phyloP scores from a whole-genome alignment of 768 basidiomycete genomes.

The Suillus lakei region DNA sequence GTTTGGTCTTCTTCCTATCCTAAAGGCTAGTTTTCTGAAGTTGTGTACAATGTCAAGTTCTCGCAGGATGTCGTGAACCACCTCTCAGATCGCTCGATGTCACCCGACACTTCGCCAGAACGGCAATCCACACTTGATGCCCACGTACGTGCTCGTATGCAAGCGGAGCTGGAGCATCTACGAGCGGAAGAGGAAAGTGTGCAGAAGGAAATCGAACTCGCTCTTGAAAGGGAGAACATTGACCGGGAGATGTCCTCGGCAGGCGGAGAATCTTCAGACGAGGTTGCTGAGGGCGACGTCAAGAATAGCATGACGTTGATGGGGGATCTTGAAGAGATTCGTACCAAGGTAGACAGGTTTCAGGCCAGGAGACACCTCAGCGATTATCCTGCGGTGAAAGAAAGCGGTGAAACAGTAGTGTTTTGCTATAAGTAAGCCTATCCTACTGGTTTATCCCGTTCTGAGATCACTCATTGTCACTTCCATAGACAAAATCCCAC shows the following conservation, averaged over 20 bases:
- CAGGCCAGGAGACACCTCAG: slow-evolving; percentile 57
- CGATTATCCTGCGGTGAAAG: slow-evolving; percentile 61
- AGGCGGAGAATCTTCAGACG: slow-evolving; percentile 45
- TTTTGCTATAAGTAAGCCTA: slow-evolving; percentile 74
- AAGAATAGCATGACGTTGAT: slow-evolving; percentile 66
- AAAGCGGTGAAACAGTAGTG: slow-evolving; percentile 60
- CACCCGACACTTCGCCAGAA: slow-evolving; percentile 62
- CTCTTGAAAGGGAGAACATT: slow-evolving; percentile 87
- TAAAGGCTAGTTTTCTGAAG: neutral
- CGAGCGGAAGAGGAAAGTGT: slow-evolving; percentile 73
- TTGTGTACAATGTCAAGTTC: slow-evolving; percentile 54
- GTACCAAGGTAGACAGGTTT: slow-evolving; percentile 73
- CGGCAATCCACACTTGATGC: slow-evolving; percentile 78
- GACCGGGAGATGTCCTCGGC: slow-evolving; percentile 69
- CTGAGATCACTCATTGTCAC: slow-evolving; percentile 2
- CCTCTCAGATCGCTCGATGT: slow-evolving; percentile 66
- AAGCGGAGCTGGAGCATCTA: slow-evolving; percentile 66
- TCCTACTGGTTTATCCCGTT: slow-evolving; percentile 9
- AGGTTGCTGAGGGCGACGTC: slow-evolving; percentile 44
- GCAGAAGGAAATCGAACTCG: slow-evolving; percentile 72
- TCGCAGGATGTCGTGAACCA: slow-evolving; percentile 83
- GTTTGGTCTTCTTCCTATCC: slow-evolving; percentile 35
- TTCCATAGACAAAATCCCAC: slow-evolving; percentile 43
- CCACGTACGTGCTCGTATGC: slow-evolving; percentile 74
- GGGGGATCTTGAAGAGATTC: slow-evolving; percentile 78